Evolutionary conservation across 805 yeast genomes (phyloP), one percentile per base, ranked within the genome.

Genomic region (Cyberlindnera galapagoensis): DNA sequence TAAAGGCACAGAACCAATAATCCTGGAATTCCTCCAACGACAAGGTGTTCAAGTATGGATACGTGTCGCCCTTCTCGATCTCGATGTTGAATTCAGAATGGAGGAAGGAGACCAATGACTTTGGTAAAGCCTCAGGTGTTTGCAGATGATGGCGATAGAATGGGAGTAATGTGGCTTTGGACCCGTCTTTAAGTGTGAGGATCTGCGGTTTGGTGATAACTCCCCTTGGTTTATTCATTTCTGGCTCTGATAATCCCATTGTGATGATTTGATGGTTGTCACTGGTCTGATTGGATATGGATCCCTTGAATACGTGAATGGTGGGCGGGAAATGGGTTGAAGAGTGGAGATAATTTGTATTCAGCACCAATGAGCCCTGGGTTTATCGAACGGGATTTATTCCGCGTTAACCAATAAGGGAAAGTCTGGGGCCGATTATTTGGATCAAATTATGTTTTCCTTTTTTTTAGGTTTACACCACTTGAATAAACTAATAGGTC

Each of bases 41-140:
- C 30, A 71, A 47, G 2, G 49, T 48, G 6, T 65, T 56, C 15
- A 61, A 57, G 38, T 73, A 64, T 0, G 95, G 94, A 44, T 87
- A 86, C 0, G 95, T 85, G 22, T 62, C 57, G 5, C 97, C 97
- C 26, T 65, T 73, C 21, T 70, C 81, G 6, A 87, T 67, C 34
- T 82, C 85, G 11, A 52, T 46, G 52, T 82, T 83, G 61, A 82
- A 73, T 36, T 74, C 71, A 4, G 57, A 51, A 35, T 55, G 63
- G 40, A 83, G 47, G 24, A 54, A 65, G 2, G 62, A 54, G 5
- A 78, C 38, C 15, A 86, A 57, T 0, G 59, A 54, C 1, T 39
- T 44, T 0, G 94, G 87, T 6, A 82, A 56, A 15, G 66, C 31
- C 4, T 24, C 12, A 14, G 30, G 29, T 8, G 35, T 67, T 1